Percentiles rank a stretch among this genome's conserved stretches.
Evolutionary conservation across 805 yeast genomes (phyloP).

Genomic region (Metschnikowia reukaufii): DNA sequence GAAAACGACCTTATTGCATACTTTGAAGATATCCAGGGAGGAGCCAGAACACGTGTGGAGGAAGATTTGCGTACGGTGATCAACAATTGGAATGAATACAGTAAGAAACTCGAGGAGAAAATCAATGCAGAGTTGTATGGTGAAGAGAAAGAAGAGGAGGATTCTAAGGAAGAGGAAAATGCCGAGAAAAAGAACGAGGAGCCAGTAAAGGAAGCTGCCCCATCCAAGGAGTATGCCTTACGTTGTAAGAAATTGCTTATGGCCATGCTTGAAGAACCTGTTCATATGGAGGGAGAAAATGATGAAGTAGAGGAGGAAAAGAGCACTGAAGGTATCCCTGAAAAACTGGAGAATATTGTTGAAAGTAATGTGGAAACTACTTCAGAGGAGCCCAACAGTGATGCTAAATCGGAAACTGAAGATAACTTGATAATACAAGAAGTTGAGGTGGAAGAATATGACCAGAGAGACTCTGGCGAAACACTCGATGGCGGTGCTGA

Average conservation of each 20-base stretch:
- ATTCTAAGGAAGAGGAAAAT: slow-evolving; percentile 13
- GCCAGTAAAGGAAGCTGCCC: slow-evolving; percentile 22
- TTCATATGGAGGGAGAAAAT: slow-evolving; percentile 32
- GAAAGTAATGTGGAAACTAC: no score
- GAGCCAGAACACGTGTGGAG: slow-evolving; percentile 57
- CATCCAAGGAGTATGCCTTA: slow-evolving; percentile 35
- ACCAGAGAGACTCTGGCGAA: slow-evolving; percentile 12
- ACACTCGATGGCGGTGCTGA: slow-evolving; percentile 12
- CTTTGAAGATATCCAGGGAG: slow-evolving; percentile 66
- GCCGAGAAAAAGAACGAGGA: slow-evolving; percentile 13
- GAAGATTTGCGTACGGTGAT: slow-evolving; percentile 49
- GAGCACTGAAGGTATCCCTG: not conserved
- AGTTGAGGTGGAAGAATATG: slow-evolving; percentile 41
- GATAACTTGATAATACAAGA: slow-evolving; percentile 42
- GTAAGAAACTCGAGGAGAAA: slow-evolving; percentile 41
- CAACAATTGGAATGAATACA: slow-evolving; percentile 55
- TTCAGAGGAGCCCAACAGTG: no score
- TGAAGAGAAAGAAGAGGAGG: slow-evolving; percentile 23
- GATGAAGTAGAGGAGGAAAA: slow-evolving; percentile 6
- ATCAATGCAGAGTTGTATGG: slow-evolving; percentile 38
- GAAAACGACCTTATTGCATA: slow-evolving; percentile 51
- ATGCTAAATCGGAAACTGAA: slow-evolving; percentile 7
- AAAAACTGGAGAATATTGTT: no score
- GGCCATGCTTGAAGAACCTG: slow-evolving; percentile 35
- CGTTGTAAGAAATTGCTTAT: slow-evolving; percentile 40